These are phyloP conservation scores for Magnaporthiopsis incrustans DNA, from an alignment of 2,329 filamentous ascomycete genomes.

Conservation along the genomic window DNA sequence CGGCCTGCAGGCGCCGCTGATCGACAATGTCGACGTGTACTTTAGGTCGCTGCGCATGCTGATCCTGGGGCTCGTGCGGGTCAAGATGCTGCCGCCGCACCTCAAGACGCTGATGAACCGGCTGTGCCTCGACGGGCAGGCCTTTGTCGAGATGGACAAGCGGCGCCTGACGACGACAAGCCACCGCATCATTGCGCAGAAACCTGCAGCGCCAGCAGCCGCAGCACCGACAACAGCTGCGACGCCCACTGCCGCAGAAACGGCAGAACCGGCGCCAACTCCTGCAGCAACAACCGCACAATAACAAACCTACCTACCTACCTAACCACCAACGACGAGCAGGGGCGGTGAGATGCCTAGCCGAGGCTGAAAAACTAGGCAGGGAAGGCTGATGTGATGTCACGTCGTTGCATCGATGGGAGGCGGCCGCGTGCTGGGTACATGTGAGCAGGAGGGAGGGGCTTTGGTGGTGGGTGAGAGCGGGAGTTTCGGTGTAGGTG, in stretches of 20 bases:
- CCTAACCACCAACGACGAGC: neutral
- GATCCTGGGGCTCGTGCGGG: conserved; percentile 38
- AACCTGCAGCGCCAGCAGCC: conserved; percentile 19
- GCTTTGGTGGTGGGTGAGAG: neutral
- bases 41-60: conserved; percentile 41
- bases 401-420: neutral
- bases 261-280: no score
- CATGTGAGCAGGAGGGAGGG: neutral
- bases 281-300: no score
- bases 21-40: conserved; percentile 46
- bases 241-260: no score
- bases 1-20: conserved; percentile 42
- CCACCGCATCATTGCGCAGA: conserved; percentile 44
- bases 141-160: conserved; percentile 47
- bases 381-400: neutral
- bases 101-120: conserved; percentile 46
- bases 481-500: neutral
- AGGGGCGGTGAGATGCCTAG: neutral
- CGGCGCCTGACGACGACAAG: conserved; percentile 44
- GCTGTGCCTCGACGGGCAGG: conserved; percentile 43
- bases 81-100: conserved; percentile 38
- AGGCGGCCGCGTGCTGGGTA: neutral
- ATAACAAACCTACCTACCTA: no score
- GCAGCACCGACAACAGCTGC: neutral
- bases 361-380: neutral